Percentiles rank a stretch among this genome's conserved stretches.
phyloP scores from a whole-genome alignment of 306 rosid species.

The Cotoneaster glaucophyllus region DNA sequence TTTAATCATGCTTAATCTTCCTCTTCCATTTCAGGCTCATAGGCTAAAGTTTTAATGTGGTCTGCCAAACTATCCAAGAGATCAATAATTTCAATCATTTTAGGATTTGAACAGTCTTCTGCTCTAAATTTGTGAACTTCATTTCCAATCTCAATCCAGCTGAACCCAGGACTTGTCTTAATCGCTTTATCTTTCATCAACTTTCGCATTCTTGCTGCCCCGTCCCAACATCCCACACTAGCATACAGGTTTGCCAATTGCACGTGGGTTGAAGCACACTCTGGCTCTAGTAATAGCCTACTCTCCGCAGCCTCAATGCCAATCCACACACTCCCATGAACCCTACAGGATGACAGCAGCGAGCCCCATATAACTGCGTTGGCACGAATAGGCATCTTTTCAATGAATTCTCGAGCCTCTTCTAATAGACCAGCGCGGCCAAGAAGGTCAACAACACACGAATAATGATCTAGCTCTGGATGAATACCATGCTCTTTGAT shows the following conservation, averaged over 20 bases:
- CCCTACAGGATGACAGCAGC: conserved; percentile 63
- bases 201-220: conserved; percentile 48
- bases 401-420: conserved; percentile 58
- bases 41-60: conserved; percentile 48
- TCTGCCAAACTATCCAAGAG: conserved; percentile 45
- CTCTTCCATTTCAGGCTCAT: conserved; percentile 23
- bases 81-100: conserved; percentile 35
- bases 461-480: conserved; percentile 72
- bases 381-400: conserved; percentile 62
- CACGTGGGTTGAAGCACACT: conserved; percentile 57
- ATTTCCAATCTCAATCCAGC: conserved; percentile 72
- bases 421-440: conserved; percentile 70
- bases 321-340: conserved; percentile 59
- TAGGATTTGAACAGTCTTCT: conserved; percentile 50
- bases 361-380: conserved; percentile 88
- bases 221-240: conserved; percentile 53
- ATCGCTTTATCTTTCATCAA: conserved; percentile 67
- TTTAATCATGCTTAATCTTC: background rate
- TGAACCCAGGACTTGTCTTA: conserved; percentile 57
- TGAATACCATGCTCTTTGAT: conserved; percentile 46
- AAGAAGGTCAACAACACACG: conserved; percentile 74
- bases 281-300: conserved; percentile 54
- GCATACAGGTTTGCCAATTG: conserved; percentile 76
- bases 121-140: conserved; percentile 56
- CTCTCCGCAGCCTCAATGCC: conserved; percentile 73